Conservation (phyloP, 768 basidiomycete genomes). For the Termitomyces sp. region DNA sequence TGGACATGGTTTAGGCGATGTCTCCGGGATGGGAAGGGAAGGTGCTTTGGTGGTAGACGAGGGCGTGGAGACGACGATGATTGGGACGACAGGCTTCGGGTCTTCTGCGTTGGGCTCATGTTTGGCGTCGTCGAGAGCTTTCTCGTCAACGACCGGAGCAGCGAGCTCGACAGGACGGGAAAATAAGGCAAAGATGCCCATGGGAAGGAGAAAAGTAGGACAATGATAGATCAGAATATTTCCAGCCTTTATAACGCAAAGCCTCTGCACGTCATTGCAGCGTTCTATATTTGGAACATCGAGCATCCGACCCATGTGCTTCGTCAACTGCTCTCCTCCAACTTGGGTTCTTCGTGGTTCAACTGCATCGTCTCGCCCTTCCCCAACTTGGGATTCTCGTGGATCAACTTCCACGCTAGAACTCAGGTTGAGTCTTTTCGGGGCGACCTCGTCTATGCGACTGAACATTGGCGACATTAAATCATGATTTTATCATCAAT, state of each 20-base stretch:
- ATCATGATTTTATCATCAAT: constrained; percentile 30
- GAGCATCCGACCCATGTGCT: not conserved
- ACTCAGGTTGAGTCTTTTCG: constrained; percentile 39
- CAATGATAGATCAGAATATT: not conserved
- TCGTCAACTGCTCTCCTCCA: not conserved
- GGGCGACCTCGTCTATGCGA: constrained; percentile 41
- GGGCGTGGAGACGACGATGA: constrained; percentile 3
- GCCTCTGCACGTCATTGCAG: not conserved
- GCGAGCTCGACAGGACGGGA: constrained; percentile 8
- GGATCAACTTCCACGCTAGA: not conserved
- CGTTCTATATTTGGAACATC: not conserved
- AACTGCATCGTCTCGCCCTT: not conserved
- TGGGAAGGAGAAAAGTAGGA: not conserved
- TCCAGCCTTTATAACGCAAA: not conserved
- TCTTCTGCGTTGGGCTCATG: not conserved
- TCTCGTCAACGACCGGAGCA: not conserved
- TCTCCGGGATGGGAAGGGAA: constrained; percentile 15
- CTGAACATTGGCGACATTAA: constrained; percentile 34
- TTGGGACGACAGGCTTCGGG: not conserved
- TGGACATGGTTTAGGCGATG: not conserved
- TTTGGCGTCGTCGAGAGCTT: not conserved
- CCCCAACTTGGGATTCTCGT: too few species aligned
- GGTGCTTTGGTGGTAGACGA: constrained; percentile 25
- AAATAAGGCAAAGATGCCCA: constrained; percentile 23
- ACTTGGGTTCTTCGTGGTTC: not conserved